phyloP scores from a whole-genome alignment of 225 moss, liverwort and hornwort genomes.

The Physcomitrellopsis africana region DNA sequence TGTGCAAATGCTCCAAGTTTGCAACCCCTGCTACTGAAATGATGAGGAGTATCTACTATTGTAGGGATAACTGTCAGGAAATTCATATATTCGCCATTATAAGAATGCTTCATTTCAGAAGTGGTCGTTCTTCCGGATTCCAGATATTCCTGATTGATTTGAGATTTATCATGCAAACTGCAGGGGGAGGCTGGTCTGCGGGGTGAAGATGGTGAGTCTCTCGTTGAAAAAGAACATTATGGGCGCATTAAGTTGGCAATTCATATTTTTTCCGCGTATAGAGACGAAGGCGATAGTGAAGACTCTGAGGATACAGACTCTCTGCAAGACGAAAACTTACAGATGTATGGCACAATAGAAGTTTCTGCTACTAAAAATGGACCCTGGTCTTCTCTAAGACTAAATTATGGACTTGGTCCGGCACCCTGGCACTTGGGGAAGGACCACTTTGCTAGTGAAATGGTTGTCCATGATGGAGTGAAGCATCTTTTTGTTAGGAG shows the following conservation, averaged over 20 bases:
- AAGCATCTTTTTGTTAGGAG: slow-evolving; percentile 88
- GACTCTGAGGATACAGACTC: slow-evolving; percentile 38
- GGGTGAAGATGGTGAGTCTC: slow-evolving; percentile 19
- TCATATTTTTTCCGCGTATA: slow-evolving; percentile 66
- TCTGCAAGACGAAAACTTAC: slow-evolving; percentile 38
- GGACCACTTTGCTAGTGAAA: slow-evolving; percentile 81
- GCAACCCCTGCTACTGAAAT: too few species aligned
- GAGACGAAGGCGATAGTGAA: slow-evolving; percentile 40
- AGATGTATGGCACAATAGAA: slow-evolving; percentile 61
- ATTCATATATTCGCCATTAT: not conserved
- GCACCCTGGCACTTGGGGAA: slow-evolving; percentile 73
- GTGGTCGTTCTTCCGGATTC: too few species aligned
- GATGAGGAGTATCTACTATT: too few species aligned
- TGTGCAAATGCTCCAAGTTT: too few species aligned
- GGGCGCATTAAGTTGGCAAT: slow-evolving; percentile 65
- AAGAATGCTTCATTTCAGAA: not conserved
- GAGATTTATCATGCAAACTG: not conserved
- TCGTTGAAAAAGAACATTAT: not conserved
- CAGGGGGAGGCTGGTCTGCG: slow-evolving; percentile 29
- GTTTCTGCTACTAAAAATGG: slow-evolving; percentile 65
- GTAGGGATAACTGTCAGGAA: not conserved
- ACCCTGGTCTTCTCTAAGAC: slow-evolving; percentile 78
- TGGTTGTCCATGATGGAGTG: slow-evolving; percentile 69
- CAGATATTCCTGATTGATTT: not conserved
- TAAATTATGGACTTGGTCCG: slow-evolving; percentile 91